Percentiles rank a stretch among this genome's conserved stretches.
Evolutionary conservation across 1,139 yeast genomes (phyloP).

Genomic region (Spathaspora sp.): DNA sequence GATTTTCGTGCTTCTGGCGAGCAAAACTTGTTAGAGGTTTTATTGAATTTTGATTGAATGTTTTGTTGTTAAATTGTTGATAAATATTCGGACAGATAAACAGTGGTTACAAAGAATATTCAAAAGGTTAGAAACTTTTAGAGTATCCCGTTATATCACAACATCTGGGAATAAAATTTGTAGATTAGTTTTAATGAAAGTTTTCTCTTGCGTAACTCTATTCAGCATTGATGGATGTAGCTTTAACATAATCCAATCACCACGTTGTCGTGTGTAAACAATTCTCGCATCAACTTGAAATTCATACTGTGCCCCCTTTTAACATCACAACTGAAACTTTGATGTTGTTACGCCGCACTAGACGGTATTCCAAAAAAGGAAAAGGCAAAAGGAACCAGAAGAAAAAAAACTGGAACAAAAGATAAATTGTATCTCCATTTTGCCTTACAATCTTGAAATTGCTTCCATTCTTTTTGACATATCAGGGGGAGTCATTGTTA

Average conservation of each 20-base stretch:
- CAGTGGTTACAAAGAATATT: slow-evolving; percentile 51
- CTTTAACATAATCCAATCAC: too few relatives aligned
- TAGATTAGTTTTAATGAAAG: neutral
- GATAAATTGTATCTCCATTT: too few relatives aligned
- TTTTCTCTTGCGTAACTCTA: too few relatives aligned
- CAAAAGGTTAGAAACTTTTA: slow-evolving; percentile 36
- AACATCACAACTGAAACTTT: neutral
- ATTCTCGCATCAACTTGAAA: too few relatives aligned
- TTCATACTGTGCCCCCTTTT: neutral
- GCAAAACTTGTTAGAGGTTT: slow-evolving; percentile 17
- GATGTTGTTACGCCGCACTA: neutral
- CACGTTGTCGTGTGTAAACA: too few relatives aligned
- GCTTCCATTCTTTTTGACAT: neutral
- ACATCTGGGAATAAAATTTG: slow-evolving; percentile 26
- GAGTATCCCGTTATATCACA: slow-evolving; percentile 60
- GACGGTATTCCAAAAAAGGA: neutral
- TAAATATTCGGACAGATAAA: slow-evolving; percentile 46
- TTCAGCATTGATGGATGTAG: too few relatives aligned
- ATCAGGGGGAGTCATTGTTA: neutral
- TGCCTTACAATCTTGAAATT: slow-evolving; percentile 1
- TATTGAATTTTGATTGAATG: slow-evolving; percentile 9
- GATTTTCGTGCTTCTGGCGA: slow-evolving; percentile 15
- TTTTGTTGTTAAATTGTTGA: slow-evolving; percentile 39
- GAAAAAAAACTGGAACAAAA: neutral
- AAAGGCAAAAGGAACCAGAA: neutral